Conservation (phyloP, 257 asterid species). For the Salvia hispanica region DNA sequence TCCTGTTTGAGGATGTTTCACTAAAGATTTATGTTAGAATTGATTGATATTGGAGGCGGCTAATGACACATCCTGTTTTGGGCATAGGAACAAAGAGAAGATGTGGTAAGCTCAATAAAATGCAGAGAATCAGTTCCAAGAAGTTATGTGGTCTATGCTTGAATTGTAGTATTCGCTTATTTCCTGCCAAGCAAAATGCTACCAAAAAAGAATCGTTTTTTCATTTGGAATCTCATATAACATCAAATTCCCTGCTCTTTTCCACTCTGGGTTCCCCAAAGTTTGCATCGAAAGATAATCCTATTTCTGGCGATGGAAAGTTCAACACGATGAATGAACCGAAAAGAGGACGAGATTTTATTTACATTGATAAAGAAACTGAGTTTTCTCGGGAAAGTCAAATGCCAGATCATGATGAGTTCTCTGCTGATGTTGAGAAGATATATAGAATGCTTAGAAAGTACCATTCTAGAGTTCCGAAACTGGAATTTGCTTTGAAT, state of each 20-base stretch:
- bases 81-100: conserved; percentile 13
- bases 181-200: conserved; percentile 21
- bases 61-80: background rate
- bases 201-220: conserved; percentile 3
- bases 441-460: conserved; percentile 64
- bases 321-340: conserved; percentile 25
- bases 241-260: conserved; percentile 34
- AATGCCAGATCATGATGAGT: conserved; percentile 54
- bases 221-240: conserved; percentile 33
- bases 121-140: conserved; percentile 39
- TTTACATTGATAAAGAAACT: conserved; percentile 46
- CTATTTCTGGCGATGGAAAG: conserved; percentile 25
- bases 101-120: conserved; percentile 11
- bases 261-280: conserved; percentile 42
- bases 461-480: conserved; percentile 78
- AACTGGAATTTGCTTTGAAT: conserved; percentile 81
- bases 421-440: conserved; percentile 78
- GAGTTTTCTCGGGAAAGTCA: conserved; percentile 34
- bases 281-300: conserved; percentile 30
- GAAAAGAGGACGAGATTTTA: conserved; percentile 45
- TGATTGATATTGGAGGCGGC: conserved; percentile 11
- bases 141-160: conserved; percentile 33
- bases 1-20: too few relatives aligned
- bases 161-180: conserved; percentile 31
- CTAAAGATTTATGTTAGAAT: background rate